Evolutionary conservation across 495 filamentous ascomycete genomes (phyloP).

Genomic region (Penicilliopsis zonata): DNA sequence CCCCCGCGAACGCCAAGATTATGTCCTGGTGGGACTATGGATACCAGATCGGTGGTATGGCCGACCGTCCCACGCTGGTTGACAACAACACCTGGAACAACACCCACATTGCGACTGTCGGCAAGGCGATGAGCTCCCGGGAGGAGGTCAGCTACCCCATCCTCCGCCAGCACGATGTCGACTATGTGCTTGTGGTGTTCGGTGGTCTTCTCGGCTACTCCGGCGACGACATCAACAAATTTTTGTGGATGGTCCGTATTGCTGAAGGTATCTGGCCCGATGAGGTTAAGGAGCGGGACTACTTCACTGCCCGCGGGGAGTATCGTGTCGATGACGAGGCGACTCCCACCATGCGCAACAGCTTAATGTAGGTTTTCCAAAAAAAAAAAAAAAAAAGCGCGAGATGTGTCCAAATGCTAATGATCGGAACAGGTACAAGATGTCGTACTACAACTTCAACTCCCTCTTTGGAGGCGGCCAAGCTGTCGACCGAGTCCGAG

Average conservation of each 20-base stretch:
- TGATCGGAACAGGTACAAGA: constrained; percentile 74
- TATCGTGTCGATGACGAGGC: constrained; percentile 90
- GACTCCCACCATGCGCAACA: constrained; percentile 98
- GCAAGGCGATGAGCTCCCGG: constrained; percentile 95
- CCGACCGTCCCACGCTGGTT: constrained; percentile 90
- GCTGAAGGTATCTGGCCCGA: constrained; percentile 99
- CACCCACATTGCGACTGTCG: constrained; percentile 98
- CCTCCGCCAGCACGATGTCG: constrained; percentile 94
- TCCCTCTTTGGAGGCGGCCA: constrained; percentile 84
- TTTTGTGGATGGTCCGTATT: constrained; percentile 99
- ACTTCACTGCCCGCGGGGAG: constrained; percentile 90
- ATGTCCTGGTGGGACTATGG: constrained; percentile 99
- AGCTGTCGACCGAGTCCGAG: constrained; percentile 83
- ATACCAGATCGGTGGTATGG: constrained; percentile 99
- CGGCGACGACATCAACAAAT: constrained; percentile 99
- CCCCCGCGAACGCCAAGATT: constrained; percentile 85
- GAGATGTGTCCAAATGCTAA: too few species aligned
- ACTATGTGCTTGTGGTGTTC: constrained; percentile 96
- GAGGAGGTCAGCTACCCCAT: constrained; percentile 99
- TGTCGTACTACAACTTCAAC: constrained; percentile 99
- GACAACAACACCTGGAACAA: constrained; percentile 99
- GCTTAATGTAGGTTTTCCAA: constrained; percentile 92
- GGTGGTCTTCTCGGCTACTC: constrained; percentile 94
- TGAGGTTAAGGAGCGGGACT: constrained; percentile 94
- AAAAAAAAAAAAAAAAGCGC: too few species aligned